Percentiles rank a stretch among this genome's conserved stretches.
Evolutionary conservation across 176 grass and related monocot species (phyloP).

Genomic region (Hordeum vulgare): MorexV3_pseudomolecules_assembly NC_058523.1:191671187-191671686

Average conservation of each 20-base stretch:
- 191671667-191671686: neutral
- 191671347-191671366: neutral
- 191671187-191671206: neutral
- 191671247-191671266: neutral
- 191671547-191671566: constrained; percentile 75
- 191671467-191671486: constrained; percentile 42
- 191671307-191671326: neutral
- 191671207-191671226: neutral
- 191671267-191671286: neutral
- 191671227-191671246: neutral
- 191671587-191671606: constrained; percentile 75
- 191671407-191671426: neutral
- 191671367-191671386: neutral
- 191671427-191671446: neutral
- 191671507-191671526: constrained; percentile 44
- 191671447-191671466: neutral
- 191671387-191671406: neutral
- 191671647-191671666: neutral
- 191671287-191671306: neutral
- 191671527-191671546: constrained; percentile 64
- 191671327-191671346: neutral
- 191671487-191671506: constrained; percentile 64
- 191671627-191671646: neutral
- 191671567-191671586: constrained; percentile 83
- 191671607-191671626: constrained; percentile 43